Evolutionary conservation across 1,139 yeast species (phyloP).

Genomic region (Groenewaldozyma sp.): DNA sequence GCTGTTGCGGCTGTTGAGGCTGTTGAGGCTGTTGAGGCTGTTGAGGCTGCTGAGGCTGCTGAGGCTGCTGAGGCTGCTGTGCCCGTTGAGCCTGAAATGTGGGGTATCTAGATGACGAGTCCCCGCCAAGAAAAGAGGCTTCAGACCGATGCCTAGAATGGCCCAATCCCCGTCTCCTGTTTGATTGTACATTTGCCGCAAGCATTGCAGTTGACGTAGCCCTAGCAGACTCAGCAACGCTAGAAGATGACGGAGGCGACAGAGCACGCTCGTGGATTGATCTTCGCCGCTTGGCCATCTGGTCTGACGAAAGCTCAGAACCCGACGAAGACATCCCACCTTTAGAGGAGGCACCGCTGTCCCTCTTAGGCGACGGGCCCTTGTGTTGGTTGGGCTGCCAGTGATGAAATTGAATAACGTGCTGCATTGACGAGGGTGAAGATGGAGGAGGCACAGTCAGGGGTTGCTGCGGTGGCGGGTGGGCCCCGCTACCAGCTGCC

Average conservation of each 20-base stretch:
- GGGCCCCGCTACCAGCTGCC: neutral
- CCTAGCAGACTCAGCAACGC: constrained; percentile 1
- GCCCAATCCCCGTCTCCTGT: constrained; percentile 21
- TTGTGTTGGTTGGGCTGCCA: constrained; percentile 22
- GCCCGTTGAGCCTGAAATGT: no score
- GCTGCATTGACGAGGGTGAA: constrained; percentile 17
- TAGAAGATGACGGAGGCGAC: constrained; percentile 9
- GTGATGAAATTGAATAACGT: constrained; percentile 21
- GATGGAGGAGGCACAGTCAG: constrained; percentile 16
- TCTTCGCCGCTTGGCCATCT: constrained; percentile 13
- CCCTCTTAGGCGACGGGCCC: constrained; percentile 4
- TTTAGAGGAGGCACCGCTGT: constrained; percentile 5
- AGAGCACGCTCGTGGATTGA: constrained; percentile 16
- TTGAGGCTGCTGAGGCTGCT: neutral
- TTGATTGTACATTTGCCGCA: constrained; percentile 16
- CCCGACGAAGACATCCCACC: constrained; percentile 8
- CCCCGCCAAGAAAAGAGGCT: constrained; percentile 12
- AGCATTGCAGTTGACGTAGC: constrained; percentile 10
- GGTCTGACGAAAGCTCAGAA: constrained; percentile 5
- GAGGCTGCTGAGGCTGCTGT: neutral
- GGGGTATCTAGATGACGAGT: neutral
- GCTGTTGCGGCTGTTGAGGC: neutral
- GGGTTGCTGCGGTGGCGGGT: constrained; percentile 19
- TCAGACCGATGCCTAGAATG: constrained; percentile 28
- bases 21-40: neutral